phyloP scores from a whole-genome alignment of 2,329 filamentous ascomycete genomes.

The Botrytis sinoallii region DNA sequence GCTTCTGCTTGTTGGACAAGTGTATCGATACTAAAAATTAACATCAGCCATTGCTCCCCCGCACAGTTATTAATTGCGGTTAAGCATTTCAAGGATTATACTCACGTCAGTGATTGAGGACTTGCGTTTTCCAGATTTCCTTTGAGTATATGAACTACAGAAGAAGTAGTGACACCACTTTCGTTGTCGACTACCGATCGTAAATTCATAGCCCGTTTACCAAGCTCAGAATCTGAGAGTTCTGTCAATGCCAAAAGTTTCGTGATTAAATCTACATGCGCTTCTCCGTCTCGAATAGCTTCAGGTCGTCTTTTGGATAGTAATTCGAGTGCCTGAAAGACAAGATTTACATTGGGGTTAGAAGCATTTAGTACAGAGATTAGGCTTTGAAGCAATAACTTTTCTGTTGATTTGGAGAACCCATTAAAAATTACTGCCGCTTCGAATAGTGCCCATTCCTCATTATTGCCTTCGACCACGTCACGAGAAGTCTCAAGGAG shows the following conservation, averaged over 20 bases:
- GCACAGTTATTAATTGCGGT: background rate
- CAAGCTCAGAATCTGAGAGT: conserved; percentile 41
- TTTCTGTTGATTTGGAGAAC: conserved; percentile 33
- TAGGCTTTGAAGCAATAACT: conserved; percentile 36
- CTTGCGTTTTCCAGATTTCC: conserved; percentile 52
- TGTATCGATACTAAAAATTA: conserved; percentile 47
- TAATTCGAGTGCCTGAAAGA: conserved; percentile 48
- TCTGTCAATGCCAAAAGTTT: conserved; percentile 55
- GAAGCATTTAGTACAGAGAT: conserved; percentile 30
- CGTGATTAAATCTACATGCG: conserved; percentile 51
- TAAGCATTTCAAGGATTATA: conserved; percentile 14
- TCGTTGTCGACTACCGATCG: conserved; percentile 43
- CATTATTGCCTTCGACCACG: conserved; percentile 39
- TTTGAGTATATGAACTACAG: conserved; percentile 52
- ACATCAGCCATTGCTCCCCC: conserved; percentile 21
- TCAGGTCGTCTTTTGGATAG: conserved; percentile 46
- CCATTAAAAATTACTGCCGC: conserved; percentile 43
- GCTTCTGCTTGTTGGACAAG: conserved; percentile 49
- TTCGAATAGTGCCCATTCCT: conserved; percentile 48
- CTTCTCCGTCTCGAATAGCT: conserved; percentile 46
- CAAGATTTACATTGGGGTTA: conserved; percentile 29
- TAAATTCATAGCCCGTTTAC: conserved; percentile 36
- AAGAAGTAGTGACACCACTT: conserved; percentile 32
- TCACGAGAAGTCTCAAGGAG: conserved; percentile 44
- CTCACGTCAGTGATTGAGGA: conserved; percentile 51